Conservation (phyloP, 177 flowering plant species). For the Vitis hybrid region DNA sequence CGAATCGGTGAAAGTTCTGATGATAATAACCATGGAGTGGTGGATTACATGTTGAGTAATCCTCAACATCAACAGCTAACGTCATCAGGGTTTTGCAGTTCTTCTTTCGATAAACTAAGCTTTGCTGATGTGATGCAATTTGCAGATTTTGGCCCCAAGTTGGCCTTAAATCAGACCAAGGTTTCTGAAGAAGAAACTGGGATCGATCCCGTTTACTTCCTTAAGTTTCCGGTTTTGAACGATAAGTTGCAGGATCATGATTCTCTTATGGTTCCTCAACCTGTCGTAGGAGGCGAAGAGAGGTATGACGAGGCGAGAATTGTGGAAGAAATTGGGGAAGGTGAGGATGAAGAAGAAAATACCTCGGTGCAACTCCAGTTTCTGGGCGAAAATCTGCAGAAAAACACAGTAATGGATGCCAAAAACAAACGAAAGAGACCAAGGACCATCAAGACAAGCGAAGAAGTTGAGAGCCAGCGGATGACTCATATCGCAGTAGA, state of each 20-base stretch:
- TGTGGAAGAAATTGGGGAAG: constrained; percentile 19
- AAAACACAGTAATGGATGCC: constrained; percentile 24
- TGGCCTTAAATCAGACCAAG: constrained; percentile 50
- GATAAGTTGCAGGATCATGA: constrained; percentile 45
- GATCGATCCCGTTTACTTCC: constrained; percentile 78
- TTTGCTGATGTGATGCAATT: constrained; percentile 95
- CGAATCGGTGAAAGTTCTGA: constrained; percentile 26
- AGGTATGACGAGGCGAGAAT: constrained; percentile 11
- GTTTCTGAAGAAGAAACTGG: constrained; percentile 39
- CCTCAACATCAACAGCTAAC: constrained; percentile 30
- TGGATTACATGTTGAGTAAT: constrained; percentile 56
- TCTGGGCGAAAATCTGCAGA: constrained; percentile 40
- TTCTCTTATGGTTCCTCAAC: constrained; percentile 25
- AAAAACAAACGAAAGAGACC: constrained; percentile 74
- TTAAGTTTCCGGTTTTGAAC: constrained; percentile 79
- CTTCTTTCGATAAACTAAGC: constrained; percentile 63
- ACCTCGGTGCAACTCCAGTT: constrained; percentile 39
- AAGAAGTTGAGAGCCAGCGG: constrained; percentile 93
- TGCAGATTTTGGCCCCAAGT: constrained; percentile 82
- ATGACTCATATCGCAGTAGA: constrained; percentile 98
- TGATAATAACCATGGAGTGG: constrained; percentile 30
- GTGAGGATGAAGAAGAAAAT: constrained; percentile 36
- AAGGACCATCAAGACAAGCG: constrained; percentile 63
- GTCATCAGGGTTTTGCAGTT: constrained; percentile 28
- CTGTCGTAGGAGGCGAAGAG: constrained; percentile 11